Conservation (phyloP, 2,329 filamentous ascomycete genomes). For the Cytospora piceae region DNA sequence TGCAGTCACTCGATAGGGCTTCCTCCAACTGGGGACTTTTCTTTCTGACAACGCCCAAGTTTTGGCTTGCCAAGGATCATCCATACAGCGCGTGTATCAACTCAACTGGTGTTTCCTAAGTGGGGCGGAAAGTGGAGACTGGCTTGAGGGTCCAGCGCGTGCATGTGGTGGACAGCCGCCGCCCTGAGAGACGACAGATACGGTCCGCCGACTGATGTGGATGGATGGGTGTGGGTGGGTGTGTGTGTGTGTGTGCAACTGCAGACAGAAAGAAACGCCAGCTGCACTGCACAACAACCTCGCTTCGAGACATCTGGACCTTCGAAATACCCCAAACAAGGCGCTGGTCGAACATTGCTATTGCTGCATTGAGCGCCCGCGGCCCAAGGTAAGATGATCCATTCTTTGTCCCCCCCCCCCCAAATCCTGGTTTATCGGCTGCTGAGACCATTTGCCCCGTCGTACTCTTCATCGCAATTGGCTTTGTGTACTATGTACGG, state of each 20-base stretch:
- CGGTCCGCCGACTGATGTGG: slow-evolving; percentile 15
- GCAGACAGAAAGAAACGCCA: background rate
- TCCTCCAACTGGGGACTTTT: slow-evolving; percentile 5
- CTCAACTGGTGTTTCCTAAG: background rate
- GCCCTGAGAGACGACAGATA: slow-evolving; percentile 8
- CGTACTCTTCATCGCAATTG: slow-evolving; percentile 20
- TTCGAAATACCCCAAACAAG: background rate
- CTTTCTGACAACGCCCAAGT: slow-evolving; percentile 12
- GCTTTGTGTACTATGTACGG: slow-evolving; percentile 9
- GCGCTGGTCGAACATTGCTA: background rate
- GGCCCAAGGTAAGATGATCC: slow-evolving; percentile 9
- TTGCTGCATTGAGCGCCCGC: background rate
- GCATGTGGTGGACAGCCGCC: background rate
- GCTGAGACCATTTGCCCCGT: slow-evolving; percentile 11
- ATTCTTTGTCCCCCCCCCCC: background rate
- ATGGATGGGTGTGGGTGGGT: background rate
- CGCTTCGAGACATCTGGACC: background rate
- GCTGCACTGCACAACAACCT: background rate
- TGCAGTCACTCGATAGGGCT: slow-evolving; percentile 5
- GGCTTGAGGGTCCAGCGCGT: background rate
- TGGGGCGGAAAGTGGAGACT: slow-evolving; percentile 1
- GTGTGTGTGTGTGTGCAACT: background rate
- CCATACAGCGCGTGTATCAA: slow-evolving; percentile 6
- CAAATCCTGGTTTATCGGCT: background rate
- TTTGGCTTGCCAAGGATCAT: slow-evolving; percentile 10